Evolutionary conservation across 2,329 filamentous ascomycete genomes (phyloP), one percentile per base, ranked within the genome.

Genomic region (Aschersonia sp.): DNA sequence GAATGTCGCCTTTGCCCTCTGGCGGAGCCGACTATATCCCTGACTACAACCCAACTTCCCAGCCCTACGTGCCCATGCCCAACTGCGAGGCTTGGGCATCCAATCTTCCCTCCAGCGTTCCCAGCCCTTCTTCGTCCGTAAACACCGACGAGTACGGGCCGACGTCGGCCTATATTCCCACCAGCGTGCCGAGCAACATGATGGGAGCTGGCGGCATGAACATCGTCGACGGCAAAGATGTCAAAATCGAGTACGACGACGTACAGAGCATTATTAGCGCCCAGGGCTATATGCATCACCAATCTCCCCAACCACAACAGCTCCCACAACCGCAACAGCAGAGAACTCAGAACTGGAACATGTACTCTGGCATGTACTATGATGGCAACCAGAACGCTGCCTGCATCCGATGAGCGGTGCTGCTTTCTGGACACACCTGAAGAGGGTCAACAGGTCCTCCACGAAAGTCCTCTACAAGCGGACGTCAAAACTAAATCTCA

Each of bases 91-190:
- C 65, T 30, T 75, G 72, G 72, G 62, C 69, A 10, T 59, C 65
- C 43, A 61, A 63, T 11, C 61, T 73, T 6, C 61, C 69, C 30
- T 72, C 72, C 45, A 71, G 66, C 45, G 71, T 71, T 9, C 73
- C 73, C 22, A 76, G 72, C 56, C 72, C 73, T 14, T 67, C 70
- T 4, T 74, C 73, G 2, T 72, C 72, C 2, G 66, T 63, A 43
- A 63, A 63, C 46, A 63, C 65, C 45, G 70, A 74, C 45, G 72
- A 76, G 45, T 73, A 71, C 56, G 64, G 60, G 49, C 58, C 56
- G 47, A 52, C 47, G 45, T 54, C 56, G 31, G 61, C 54, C 51
- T 75, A 73, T 56, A 70, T 73, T 50, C 68, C 71, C 7, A 71
- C 70, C 30, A 73, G 70, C 52, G 66, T 71, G 22, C 70, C 71